Conservation (phyloP, 495 filamentous ascomycete species). For the Aspergillus sparsus region DNA sequence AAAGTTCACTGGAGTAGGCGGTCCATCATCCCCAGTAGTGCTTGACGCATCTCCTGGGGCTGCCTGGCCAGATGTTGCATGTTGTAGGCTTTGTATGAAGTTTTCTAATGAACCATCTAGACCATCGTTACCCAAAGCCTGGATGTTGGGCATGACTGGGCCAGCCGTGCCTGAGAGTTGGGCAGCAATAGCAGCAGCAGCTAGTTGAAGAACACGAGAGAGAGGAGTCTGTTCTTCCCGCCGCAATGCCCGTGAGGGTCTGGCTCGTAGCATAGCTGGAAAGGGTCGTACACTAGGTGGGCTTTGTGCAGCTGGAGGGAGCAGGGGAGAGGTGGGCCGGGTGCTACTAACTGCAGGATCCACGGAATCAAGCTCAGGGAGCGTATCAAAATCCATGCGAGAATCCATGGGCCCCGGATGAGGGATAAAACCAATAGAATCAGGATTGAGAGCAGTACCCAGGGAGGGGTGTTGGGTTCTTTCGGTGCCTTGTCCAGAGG, state of each 20-base stretch:
- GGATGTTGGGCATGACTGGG: conserved; percentile 58
- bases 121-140: conserved; percentile 58
- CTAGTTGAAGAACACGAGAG: conserved; percentile 58
- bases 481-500: conserved; percentile 17
- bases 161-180: conserved; percentile 58
- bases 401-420: conserved; percentile 45
- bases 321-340: conserved; percentile 28
- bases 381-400: conserved; percentile 42
- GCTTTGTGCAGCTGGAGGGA: conserved; percentile 31
- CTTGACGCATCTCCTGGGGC: conserved; percentile 35
- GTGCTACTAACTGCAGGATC: conserved; percentile 34
- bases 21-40: conserved; percentile 25
- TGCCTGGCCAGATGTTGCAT: conserved; percentile 49
- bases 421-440: conserved; percentile 32
- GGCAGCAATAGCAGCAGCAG: conserved; percentile 61
- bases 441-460: conserved; percentile 25
- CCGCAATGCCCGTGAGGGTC: conserved; percentile 50
- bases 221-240: conserved; percentile 60
- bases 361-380: conserved; percentile 48
- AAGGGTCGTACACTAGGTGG: conserved; percentile 39
- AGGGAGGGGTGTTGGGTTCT: conserved; percentile 26
- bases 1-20: conserved; percentile 57
- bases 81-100: conserved; percentile 58
- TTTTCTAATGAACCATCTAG: conserved; percentile 58
- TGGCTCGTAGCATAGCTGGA: conserved; percentile 47